A percentile compares a stretch with the other conserved stretches of the same genome.
Conservation (phyloP, 2,329 filamentous ascomycete genomes). For the Juglanconis sp. region DNA sequence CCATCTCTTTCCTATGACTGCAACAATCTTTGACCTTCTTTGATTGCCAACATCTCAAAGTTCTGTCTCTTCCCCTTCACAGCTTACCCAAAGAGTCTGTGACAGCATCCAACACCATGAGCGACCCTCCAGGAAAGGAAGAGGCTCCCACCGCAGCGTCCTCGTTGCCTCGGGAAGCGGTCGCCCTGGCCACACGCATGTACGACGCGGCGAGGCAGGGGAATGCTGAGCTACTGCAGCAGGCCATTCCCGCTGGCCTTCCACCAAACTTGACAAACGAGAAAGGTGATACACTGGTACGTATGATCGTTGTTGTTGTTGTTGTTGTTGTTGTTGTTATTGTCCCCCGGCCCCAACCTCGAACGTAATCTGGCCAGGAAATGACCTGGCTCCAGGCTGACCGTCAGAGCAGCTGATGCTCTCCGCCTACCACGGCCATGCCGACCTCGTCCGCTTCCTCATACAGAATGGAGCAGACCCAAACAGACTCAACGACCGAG, state of each 20-base stretch:
- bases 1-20: too few relatives aligned
- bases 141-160: background rate
- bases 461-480: conserved; percentile 62
- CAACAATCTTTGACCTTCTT: too few relatives aligned
- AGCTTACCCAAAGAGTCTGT: background rate
- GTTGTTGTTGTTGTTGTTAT: background rate
- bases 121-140: background rate
- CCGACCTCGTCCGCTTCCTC: conserved; percentile 57
- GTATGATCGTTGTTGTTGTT: conserved; percentile 19
- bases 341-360: background rate
- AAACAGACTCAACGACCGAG: conserved; percentile 64
- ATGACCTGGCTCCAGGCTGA: too few relatives aligned
- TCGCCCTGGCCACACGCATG: conserved; percentile 63
- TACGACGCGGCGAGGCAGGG: conserved; percentile 65
- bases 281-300: conserved; percentile 67
- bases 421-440: conserved; percentile 66
- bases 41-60: too few relatives aligned
- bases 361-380: background rate
- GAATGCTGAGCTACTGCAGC: conserved; percentile 53
- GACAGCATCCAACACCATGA: background rate
- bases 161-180: conserved; percentile 57
- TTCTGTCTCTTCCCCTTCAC: background rate
- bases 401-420: conserved; percentile 59
- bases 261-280: conserved; percentile 70
- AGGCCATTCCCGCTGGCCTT: conserved; percentile 63